Evolutionary conservation across 129 eudicot species (phyloP).

Genomic region (Ambrosia trifida): DNA sequence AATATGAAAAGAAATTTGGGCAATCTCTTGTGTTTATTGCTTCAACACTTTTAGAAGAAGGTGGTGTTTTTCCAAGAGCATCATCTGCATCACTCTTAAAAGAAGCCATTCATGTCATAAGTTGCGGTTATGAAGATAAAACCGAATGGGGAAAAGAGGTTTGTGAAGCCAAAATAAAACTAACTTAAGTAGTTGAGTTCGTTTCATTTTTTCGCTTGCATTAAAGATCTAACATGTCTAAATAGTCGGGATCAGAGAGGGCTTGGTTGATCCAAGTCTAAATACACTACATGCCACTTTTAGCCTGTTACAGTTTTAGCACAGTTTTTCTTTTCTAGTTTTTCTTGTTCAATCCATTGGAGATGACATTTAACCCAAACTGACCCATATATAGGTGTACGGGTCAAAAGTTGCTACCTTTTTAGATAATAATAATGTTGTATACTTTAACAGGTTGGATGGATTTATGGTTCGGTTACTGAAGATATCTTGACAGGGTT

Average conservation of each 20-base stretch:
- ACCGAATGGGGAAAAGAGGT: slow-evolving; percentile 56
- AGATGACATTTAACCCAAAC: no score
- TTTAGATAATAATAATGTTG: no score
- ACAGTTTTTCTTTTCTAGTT: neutral
- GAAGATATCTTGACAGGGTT: slow-evolving; percentile 82
- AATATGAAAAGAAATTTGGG: slow-evolving; percentile 63
- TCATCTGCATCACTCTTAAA: slow-evolving; percentile 45
- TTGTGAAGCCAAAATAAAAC: neutral
- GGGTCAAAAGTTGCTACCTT: neutral
- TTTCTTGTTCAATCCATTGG: no score
- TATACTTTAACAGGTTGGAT: slow-evolving; percentile 53
- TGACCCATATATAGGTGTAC: neutral
- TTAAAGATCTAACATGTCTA: neutral
- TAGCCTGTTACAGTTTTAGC: neutral
- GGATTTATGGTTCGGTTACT: slow-evolving; percentile 82
- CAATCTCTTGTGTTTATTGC: slow-evolving; percentile 71
- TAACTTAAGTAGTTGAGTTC: neutral
- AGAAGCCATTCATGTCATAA: slow-evolving; percentile 77
- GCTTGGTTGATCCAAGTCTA: neutral
- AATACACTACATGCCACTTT: no score
- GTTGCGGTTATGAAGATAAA: slow-evolving; percentile 64
- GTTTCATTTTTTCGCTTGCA: neutral
- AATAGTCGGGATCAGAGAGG: neutral
- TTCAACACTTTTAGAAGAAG: slow-evolving; percentile 60
- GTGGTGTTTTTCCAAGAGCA: slow-evolving; percentile 39